These are phyloP conservation scores for Lachancea sp. DNA, from an alignment of 805 yeast genomes.

Conservation along the genomic window DNA sequence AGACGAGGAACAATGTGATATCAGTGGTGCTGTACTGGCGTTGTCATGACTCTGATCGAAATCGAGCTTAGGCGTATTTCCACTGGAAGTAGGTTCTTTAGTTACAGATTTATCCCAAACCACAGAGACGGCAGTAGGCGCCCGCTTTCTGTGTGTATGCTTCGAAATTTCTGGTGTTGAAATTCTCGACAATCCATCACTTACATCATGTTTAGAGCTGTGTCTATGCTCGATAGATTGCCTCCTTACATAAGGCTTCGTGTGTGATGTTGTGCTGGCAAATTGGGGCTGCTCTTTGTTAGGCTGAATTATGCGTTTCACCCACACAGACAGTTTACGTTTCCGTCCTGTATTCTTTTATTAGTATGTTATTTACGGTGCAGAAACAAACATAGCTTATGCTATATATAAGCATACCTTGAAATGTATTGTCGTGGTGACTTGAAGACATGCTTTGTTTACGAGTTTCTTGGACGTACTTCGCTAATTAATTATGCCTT, in stretches of 20 bases:
- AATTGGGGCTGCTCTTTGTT: slow-evolving; percentile 12
- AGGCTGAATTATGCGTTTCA: slow-evolving; percentile 30
- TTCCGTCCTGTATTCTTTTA: slow-evolving; percentile 15
- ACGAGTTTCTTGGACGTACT: too few relatives aligned
- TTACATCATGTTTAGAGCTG: neutral
- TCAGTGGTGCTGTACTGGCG: slow-evolving; percentile 31
- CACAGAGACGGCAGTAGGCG: neutral
- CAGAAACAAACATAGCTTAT: neutral
- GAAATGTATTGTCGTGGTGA: slow-evolving; percentile 20
- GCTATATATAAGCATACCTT: slow-evolving; percentile 9
- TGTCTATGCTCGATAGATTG: neutral
- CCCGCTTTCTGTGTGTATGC: slow-evolving; percentile 1
- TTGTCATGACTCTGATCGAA: slow-evolving; percentile 16
- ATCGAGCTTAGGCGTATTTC: neutral
- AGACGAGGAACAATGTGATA: slow-evolving; percentile 31
- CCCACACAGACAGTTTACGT: slow-evolving; percentile 30
- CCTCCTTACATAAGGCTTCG: neutral
- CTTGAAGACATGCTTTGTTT: slow-evolving; percentile 5
- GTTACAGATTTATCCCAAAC: slow-evolving; percentile 3
- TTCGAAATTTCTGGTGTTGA: neutral
- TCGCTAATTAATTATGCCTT: too few relatives aligned
- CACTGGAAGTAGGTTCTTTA: neutral
- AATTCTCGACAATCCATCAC: neutral
- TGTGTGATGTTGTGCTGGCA: neutral
- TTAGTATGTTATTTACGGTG: neutral